Evolutionary conservation across 805 yeast species (phyloP).

Genomic region (Pichia thaimueangensis): DNA sequence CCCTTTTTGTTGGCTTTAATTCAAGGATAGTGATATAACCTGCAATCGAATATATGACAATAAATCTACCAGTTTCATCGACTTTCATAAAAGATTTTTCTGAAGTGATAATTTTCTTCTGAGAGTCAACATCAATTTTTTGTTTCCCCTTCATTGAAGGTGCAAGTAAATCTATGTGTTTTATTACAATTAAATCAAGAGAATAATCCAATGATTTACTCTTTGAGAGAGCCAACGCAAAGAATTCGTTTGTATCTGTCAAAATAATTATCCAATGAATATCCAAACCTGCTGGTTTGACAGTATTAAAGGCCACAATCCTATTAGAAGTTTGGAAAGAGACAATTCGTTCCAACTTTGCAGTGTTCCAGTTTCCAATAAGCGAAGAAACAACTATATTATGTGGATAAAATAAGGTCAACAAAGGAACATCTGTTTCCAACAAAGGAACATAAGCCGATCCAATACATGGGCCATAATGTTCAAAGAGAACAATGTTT

Average conservation of each 20-base stretch:
- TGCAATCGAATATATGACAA: slow-evolving; percentile 17
- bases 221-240: slow-evolving; percentile 15
- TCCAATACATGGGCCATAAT: not conserved
- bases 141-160: not conserved
- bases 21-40: slow-evolving; percentile 18
- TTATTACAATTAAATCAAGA: slow-evolving; percentile 13
- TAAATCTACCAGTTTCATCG: slow-evolving; percentile 17
- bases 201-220: not conserved
- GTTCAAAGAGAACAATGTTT: not conserved
- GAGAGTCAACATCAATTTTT: not conserved
- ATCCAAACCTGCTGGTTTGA: slow-evolving; percentile 15
- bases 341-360: not conserved
- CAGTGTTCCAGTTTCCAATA: not conserved
- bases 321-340: slow-evolving; percentile 3
- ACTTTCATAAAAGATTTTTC: slow-evolving; percentile 19
- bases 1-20: slow-evolving; percentile 17
- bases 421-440: not conserved
- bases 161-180: slow-evolving; percentile 16
- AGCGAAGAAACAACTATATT: not conserved
- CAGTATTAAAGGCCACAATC: slow-evolving; percentile 17
- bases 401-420: not conserved
- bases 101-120: slow-evolving; percentile 5
- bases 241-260: slow-evolving; percentile 20
- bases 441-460: slow-evolving; percentile 1
- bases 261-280: slow-evolving; percentile 21